Evolutionary conservation across 2,329 filamentous ascomycete species (phyloP), one percentile per base, ranked within the genome.

Genomic region (Diatrype stigma): DNA sequence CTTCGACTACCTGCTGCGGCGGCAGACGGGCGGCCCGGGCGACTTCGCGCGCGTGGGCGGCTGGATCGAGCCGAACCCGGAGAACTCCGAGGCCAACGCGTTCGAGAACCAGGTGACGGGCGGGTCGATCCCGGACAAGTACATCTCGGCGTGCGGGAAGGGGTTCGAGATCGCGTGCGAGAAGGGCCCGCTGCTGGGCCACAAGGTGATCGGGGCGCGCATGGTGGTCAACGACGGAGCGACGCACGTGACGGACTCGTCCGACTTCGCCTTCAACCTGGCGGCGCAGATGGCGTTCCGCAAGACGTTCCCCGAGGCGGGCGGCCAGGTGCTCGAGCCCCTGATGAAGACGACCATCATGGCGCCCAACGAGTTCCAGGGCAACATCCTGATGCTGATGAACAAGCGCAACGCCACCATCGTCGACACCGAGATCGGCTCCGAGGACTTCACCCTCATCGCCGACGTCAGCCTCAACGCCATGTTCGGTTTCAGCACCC

Each of bases 261-360:
- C 89, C 28, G 94, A 99, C 81, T 89, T 92, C 78, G 85, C 94
- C 12, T 99, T 99, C 83, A 95, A 88, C 72, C 87, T 86, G 60
- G 93, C 94, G 12, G 96, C 94, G 2, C 90, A 96, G 71, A 89
- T 96, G 77, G 94, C 94, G 23, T 99, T 99, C 85, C 85, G 89
- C 61, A 96, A 96, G 74, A 88, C 90, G 17, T 97, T 99, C 75
- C 78, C 80, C 53, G 84, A 89, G 12, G 90, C 87, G 32, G 82
- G 85, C 48, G 92, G 93, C 2, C 82, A 90, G 63, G 86, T 99
- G 10, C 83, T 99, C 34, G 94, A 99, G 73, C 94, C 94, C 5
- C 75, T 99, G 49, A 99, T 99, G 94, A 97, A 96, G 81, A 96
- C 91, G 1, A 92, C 91, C 54, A 91, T 99, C 64, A 96, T 91